Percentiles rank a stretch among this genome's conserved stretches.
phyloP scores from a whole-genome alignment of 495 filamentous ascomycete species.

The Sabuloglossum arenarium region DNA sequence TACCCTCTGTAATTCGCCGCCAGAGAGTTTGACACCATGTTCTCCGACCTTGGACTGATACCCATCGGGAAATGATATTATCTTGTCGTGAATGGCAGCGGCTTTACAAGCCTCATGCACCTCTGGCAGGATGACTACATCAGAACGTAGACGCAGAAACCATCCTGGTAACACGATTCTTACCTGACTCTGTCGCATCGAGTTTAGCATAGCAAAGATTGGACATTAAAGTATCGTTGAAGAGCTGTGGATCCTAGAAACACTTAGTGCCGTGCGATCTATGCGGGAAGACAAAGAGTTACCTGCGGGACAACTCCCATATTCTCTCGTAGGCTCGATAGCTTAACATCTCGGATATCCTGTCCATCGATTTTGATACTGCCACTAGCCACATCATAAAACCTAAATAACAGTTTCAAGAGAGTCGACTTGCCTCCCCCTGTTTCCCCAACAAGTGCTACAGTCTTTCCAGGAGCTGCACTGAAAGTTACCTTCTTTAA shows the following conservation, averaged over 20 bases:
- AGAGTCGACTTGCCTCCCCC: conserved; percentile 58
- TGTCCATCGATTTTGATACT: conserved; percentile 30
- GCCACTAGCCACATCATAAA: conserved; percentile 29
- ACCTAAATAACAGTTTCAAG: conserved; percentile 29
- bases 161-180: neutral
- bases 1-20: conserved; percentile 38
- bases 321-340: conserved; percentile 31
- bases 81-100: conserved; percentile 23
- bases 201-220: conserved; percentile 48
- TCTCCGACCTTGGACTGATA: conserved; percentile 22
- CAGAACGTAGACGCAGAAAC: neutral
- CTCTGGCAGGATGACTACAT: neutral
- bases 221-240: conserved; percentile 43
- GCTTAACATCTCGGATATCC: conserved; percentile 32
- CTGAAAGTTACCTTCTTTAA: conserved; percentile 44
- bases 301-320: conserved; percentile 29
- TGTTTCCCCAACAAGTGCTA: conserved; percentile 47
- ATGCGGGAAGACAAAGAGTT: neutral
- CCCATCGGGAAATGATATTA: conserved; percentile 5
- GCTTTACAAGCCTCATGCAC: conserved; percentile 6
- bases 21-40: conserved; percentile 35
- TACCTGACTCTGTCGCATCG: conserved; percentile 10
- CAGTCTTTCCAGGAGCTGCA: conserved; percentile 27
- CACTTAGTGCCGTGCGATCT: neutral
- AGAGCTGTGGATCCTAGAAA: conserved; percentile 43